Percentiles rank a stretch among this genome's conserved stretches.
phyloP scores from a whole-genome alignment of 1,284 basidiomycete genomes.

The Rhodofomes roseus region DNA sequence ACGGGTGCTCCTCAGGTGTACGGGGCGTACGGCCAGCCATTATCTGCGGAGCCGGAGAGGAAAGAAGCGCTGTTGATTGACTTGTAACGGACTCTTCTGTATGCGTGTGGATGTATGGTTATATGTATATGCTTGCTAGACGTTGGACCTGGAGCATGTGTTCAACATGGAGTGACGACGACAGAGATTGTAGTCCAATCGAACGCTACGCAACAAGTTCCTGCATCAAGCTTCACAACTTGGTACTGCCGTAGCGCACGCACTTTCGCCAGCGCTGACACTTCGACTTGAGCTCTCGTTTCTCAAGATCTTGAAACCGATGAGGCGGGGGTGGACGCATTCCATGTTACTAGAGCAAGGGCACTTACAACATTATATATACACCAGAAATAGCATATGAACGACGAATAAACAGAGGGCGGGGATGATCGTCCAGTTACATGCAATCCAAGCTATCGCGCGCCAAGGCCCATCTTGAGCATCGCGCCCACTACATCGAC shows the following conservation, averaged over 20 bases:
- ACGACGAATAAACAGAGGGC: neutral
- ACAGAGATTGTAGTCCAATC: no score
- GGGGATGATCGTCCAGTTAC: neutral
- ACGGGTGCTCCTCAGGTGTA: constrained; percentile 57
- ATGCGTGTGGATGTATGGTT: neutral
- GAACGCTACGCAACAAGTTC: no score
- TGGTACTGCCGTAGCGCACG: no score
- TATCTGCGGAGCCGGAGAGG: constrained; percentile 58
- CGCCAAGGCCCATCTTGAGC: constrained; percentile 77
- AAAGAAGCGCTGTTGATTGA: constrained; percentile 86
- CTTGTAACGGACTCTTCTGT: constrained; percentile 33
- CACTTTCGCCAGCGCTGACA: no score
- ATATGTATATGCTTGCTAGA: neutral
- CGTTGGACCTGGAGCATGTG: neutral
- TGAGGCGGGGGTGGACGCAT: no score
- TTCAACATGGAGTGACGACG: neutral
- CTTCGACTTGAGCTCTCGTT: no score
- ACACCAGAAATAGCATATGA: neutral
- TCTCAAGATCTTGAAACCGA: no score
- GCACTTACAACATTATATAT: constrained; percentile 1
- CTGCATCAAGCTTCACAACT: no score
- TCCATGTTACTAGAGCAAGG: neutral
- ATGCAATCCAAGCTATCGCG: constrained; percentile 8
- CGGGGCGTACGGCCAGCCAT: constrained; percentile 44
- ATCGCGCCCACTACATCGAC: constrained; percentile 84